Percentiles rank a stretch among this genome's conserved stretches.
These are phyloP conservation scores for Aleurites moluccanus DNA, from an alignment of 441 rosid species.

Conservation along the genomic window DNA sequence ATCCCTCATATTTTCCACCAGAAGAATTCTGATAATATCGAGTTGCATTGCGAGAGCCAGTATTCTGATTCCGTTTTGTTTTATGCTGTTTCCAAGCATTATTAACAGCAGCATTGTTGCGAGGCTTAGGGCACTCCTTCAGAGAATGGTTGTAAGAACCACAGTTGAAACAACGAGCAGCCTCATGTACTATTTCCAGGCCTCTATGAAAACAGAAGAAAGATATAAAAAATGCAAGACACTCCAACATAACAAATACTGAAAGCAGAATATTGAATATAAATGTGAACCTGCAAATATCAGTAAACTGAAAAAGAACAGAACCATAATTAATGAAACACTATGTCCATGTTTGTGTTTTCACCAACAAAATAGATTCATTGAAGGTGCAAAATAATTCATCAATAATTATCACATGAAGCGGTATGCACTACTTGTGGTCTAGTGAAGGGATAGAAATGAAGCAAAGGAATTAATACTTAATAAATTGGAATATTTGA, in stretches of 20 bases:
- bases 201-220: constrained; percentile 51
- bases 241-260: constrained; percentile 7
- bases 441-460: not conserved
- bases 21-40: constrained; percentile 75
- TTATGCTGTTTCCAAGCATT: constrained; percentile 80
- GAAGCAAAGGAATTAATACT: not conserved
- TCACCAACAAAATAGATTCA: not conserved
- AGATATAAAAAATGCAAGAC: not conserved
- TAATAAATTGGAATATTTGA: not conserved
- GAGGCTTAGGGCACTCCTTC: constrained; percentile 87
- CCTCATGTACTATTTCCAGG: constrained; percentile 63
- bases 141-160: constrained; percentile 91
- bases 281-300: not conserved
- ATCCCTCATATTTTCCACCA: constrained; percentile 81
- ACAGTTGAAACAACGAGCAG: constrained; percentile 96
- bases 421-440: not conserved
- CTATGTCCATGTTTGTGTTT: not conserved
- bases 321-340: constrained; percentile 11
- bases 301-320: not conserved
- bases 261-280: not conserved
- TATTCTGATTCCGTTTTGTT: constrained; percentile 61
- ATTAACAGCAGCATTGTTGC: constrained; percentile 73
- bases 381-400: not conserved
- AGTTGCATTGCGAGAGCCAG: constrained; percentile 52
- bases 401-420: not conserved